These are phyloP conservation scores for Scytalidium sp. DNA, from an alignment of 2,329 filamentous ascomycete species.

Conservation along the genomic window DNA sequence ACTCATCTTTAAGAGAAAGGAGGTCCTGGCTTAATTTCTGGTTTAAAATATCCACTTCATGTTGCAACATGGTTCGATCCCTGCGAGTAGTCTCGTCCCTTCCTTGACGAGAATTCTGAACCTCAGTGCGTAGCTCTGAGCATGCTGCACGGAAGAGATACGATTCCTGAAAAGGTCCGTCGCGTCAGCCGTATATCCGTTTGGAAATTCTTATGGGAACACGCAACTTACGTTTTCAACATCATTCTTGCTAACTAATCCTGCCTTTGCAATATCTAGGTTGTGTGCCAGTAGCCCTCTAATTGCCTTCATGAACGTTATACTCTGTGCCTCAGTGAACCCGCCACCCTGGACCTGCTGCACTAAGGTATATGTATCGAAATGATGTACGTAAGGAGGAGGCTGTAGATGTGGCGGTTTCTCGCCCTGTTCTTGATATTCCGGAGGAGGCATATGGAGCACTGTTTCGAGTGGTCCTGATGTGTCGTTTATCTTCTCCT, in stretches of 20 bases:
- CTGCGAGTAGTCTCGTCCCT: slow-evolving; percentile 80
- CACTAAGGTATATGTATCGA: slow-evolving; percentile 90
- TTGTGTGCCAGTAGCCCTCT: slow-evolving; percentile 74
- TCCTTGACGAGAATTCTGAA: slow-evolving; percentile 72
- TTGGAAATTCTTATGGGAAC: not conserved
- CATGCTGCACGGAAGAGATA: slow-evolving; percentile 95
- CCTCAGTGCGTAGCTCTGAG: slow-evolving; percentile 84
- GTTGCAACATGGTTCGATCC: slow-evolving; percentile 81
- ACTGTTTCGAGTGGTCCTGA: slow-evolving; percentile 49
- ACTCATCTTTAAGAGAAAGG: slow-evolving; percentile 76
- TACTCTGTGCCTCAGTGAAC: slow-evolving; percentile 71
- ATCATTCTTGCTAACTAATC: slow-evolving; percentile 83
- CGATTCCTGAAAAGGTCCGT: slow-evolving; percentile 52
- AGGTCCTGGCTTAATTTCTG: slow-evolving; percentile 85
- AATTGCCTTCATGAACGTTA: slow-evolving; percentile 90
- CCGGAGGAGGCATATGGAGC: slow-evolving; percentile 42
- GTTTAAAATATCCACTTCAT: slow-evolving; percentile 89
- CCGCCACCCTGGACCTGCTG: slow-evolving; percentile 70
- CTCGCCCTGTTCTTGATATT: slow-evolving; percentile 34
- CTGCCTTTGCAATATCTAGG: slow-evolving; percentile 74
- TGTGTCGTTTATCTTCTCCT: slow-evolving; percentile 23
- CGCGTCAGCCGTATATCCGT: slow-evolving; percentile 11
- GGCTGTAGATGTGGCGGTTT: slow-evolving; percentile 67
- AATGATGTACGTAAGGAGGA: slow-evolving; percentile 88
- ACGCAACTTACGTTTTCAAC: slow-evolving; percentile 67